Evolutionary conservation across 768 basidiomycete species (phyloP).

Genomic region (Agaricus sinodeliciosus): DNA sequence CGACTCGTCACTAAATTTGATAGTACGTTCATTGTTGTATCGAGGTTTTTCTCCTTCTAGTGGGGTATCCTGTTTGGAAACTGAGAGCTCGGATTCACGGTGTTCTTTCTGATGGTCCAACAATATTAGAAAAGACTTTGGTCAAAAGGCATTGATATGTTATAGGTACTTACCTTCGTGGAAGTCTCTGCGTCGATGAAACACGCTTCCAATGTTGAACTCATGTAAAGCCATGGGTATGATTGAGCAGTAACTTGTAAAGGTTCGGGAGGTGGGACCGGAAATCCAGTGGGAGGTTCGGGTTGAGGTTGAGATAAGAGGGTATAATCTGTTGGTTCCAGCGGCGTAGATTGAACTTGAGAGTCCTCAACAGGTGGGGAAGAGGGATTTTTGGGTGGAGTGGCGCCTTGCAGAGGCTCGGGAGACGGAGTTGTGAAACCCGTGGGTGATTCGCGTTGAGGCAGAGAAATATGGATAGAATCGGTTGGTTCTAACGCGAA

Average conservation of each 20-base stretch:
- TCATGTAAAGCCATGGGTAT: conserved; percentile 59
- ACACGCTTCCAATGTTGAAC: conserved; percentile 45
- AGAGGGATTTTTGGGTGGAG: conserved; percentile 17
- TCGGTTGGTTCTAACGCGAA: not conserved
- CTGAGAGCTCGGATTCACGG: conserved; percentile 17
- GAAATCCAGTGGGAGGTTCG: conserved; percentile 13
- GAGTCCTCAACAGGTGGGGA: too few relatives aligned
- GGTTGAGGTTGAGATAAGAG: conserved; percentile 7
- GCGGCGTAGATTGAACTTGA: not conserved
- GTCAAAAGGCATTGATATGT: not conserved
- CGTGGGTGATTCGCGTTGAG: conserved; percentile 5
- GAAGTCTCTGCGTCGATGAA: conserved; percentile 33
- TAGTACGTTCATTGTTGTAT: conserved; percentile 33
- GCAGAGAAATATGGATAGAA: conserved; percentile 1
- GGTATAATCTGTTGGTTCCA: not conserved
- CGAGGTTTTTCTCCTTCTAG: conserved; percentile 34
- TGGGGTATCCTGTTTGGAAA: conserved; percentile 13
- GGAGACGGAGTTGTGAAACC: conserved; percentile 19
- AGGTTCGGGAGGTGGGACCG: conserved; percentile 25
- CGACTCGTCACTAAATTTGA: conserved; percentile 42
- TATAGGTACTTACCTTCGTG: conserved; percentile 29
- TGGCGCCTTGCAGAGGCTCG: conserved; percentile 40
- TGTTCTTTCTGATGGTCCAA: conserved; percentile 26
- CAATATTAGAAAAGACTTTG: not conserved
- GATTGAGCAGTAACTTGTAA: conserved; percentile 45